These are phyloP conservation scores for Alternaria brassicicola DNA, from an alignment of 2,329 filamentous ascomycete genomes.

Conservation along the genomic window DNA sequence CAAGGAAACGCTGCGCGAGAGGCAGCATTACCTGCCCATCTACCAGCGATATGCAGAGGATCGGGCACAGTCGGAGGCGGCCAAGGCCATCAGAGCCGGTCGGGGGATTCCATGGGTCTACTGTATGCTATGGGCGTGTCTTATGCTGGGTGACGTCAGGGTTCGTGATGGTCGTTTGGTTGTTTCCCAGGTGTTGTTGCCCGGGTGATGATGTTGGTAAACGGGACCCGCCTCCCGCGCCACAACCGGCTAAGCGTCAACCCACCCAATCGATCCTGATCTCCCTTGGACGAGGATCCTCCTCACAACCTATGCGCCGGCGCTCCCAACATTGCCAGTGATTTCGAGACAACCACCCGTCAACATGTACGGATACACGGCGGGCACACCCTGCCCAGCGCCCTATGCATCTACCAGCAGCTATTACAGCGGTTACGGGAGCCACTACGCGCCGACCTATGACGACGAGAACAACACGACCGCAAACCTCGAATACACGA, in stretches of 20 bases:
- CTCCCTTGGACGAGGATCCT: conserved; percentile 17
- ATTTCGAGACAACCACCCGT: conserved; percentile 1
- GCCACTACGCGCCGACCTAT: conserved; percentile 43
- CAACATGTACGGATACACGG: conserved; percentile 44
- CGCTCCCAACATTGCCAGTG: conserved; percentile 17
- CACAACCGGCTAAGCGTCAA: conserved; percentile 20
- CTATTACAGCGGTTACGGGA: conserved; percentile 36
- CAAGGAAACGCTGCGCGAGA: conserved; percentile 70
- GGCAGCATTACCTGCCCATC: conserved; percentile 69
- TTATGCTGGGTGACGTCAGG: conserved; percentile 11
- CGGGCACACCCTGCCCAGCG: conserved; percentile 47
- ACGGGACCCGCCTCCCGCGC: conserved; percentile 12
- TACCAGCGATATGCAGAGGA: conserved; percentile 62
- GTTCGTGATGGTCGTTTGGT: background rate
- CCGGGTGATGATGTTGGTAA: conserved; percentile 17
- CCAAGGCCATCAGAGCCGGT: conserved; percentile 62
- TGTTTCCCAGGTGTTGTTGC: conserved; percentile 15
- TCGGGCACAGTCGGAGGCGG: conserved; percentile 55
- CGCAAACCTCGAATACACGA: conserved; percentile 49
- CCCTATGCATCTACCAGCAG: conserved; percentile 34
- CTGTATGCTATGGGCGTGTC: background rate
- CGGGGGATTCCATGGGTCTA: conserved; percentile 61
- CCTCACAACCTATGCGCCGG: conserved; percentile 24
- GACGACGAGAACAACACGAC: conserved; percentile 42
- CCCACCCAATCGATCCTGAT: conserved; percentile 11